Evolutionary conservation across 768 basidiomycete species (phyloP).

Genomic region (Boletus vinaceobasis): DNA sequence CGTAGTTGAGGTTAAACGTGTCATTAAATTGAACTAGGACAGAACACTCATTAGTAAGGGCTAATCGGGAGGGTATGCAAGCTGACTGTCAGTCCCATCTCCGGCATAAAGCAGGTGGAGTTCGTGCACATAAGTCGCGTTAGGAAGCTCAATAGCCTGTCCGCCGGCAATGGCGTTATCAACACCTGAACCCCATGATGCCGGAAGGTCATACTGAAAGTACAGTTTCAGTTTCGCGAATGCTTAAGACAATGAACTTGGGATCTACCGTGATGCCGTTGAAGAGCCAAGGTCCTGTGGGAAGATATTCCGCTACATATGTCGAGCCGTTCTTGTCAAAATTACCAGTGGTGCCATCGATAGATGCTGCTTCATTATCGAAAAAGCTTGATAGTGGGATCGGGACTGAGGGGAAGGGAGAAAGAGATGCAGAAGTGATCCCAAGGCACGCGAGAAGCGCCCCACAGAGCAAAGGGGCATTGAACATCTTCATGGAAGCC

Average conservation of each 20-base stretch:
- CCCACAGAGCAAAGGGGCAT: conserved; percentile 21
- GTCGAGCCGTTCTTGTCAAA: conserved; percentile 41
- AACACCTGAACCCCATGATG: conserved; percentile 13
- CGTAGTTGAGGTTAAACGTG: conserved; percentile 37
- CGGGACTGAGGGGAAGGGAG: conserved; percentile 31
- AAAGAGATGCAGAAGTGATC: conserved; percentile 9
- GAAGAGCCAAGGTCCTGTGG: conserved; percentile 36
- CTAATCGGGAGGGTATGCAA: background rate
- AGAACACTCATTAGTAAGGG: background rate
- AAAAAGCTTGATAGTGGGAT: conserved; percentile 32
- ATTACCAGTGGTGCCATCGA: conserved; percentile 35
- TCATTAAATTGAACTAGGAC: conserved; percentile 31
- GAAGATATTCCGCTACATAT: conserved; percentile 40
- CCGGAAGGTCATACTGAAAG: conserved; percentile 31
- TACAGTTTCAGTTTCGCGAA: background rate
- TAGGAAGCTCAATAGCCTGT: conserved; percentile 36
- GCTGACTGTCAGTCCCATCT: conserved; percentile 31
- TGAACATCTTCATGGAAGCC: conserved; percentile 18
- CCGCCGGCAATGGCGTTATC: conserved; percentile 47
- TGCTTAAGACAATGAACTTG: background rate
- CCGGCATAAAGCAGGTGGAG: conserved; percentile 49
- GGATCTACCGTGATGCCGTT: conserved; percentile 38
- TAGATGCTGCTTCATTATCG: conserved; percentile 44
- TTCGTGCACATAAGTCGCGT: conserved; percentile 40
- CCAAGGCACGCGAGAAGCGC: conserved; percentile 19